phyloP scores from a whole-genome alignment of 176 grass and related monocot genomes.

The Zizania latifolia region DNA sequence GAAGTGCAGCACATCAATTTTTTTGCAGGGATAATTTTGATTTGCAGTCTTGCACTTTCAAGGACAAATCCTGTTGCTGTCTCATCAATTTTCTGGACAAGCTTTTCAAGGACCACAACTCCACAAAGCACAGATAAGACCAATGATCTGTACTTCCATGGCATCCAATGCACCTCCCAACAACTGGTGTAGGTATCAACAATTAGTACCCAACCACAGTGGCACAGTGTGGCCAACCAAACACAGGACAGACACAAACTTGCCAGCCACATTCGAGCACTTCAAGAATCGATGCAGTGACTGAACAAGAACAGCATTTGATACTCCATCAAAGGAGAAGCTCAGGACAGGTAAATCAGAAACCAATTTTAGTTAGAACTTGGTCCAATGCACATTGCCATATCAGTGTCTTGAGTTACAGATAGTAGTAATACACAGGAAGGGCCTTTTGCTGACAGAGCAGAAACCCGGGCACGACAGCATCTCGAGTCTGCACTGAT shows the following conservation, averaged over 20 bases:
- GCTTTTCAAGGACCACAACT: slow-evolving; percentile 32
- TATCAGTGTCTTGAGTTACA: slow-evolving; percentile 16
- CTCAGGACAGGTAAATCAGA: not conserved
- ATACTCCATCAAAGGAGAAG: not conserved
- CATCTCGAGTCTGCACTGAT: slow-evolving; percentile 6
- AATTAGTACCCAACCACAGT: slow-evolving; percentile 31
- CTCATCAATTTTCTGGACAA: slow-evolving; percentile 17
- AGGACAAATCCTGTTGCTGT: slow-evolving; percentile 7
- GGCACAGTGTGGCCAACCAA: slow-evolving; percentile 7
- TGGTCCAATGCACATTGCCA: slow-evolving; percentile 3
- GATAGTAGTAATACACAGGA: not conserved
- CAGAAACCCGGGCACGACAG: not conserved
- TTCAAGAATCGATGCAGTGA: slow-evolving; percentile 15
- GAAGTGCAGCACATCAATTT: not conserved
- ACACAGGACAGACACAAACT: not conserved
- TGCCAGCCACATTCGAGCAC: slow-evolving; percentile 21
- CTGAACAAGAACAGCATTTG: slow-evolving; percentile 15
- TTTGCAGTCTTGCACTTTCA: not conserved
- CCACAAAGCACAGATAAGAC: slow-evolving; percentile 6
- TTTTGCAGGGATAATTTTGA: slow-evolving; percentile 22
- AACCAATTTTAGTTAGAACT: slow-evolving; percentile 18
- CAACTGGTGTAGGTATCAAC: slow-evolving; percentile 20
- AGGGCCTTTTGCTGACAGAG: not conserved
- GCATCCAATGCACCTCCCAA: slow-evolving; percentile 45
- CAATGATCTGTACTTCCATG: slow-evolving; percentile 44